Conservation (phyloP, 352 stramenopile genomes). For the Globisporangium nagaii region DNA sequence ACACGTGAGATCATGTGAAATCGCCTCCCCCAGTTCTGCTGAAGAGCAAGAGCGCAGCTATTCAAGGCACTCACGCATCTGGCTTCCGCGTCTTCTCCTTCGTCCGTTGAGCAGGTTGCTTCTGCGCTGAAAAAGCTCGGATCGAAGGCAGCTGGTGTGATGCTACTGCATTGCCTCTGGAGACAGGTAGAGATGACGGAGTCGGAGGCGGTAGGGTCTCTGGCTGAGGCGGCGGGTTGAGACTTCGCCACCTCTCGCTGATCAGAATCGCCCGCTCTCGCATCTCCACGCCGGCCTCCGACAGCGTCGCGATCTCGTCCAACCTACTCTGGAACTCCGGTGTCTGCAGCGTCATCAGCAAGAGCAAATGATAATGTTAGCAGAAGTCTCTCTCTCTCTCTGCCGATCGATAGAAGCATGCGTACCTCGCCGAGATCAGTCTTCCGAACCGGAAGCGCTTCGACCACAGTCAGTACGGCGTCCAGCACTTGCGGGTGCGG, state of each 20-base stretch:
- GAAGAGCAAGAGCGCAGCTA: too few relatives aligned
- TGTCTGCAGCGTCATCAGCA: slow-evolving; percentile 14
- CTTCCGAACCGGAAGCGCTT: slow-evolving; percentile 53
- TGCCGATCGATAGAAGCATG: too few relatives aligned
- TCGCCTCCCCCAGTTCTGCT: too few relatives aligned
- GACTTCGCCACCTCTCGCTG: slow-evolving; percentile 29
- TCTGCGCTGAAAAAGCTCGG: slow-evolving; percentile 34
- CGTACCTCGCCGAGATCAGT: slow-evolving; percentile 56
- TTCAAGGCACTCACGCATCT: slow-evolving; percentile 38
- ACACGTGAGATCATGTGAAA: not conserved
- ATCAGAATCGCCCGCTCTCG: slow-evolving; percentile 34
- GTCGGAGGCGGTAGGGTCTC: slow-evolving; percentile 6
- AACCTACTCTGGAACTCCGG: slow-evolving; percentile 26
- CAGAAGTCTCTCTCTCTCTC: too few relatives aligned
- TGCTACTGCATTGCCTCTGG: slow-evolving; percentile 1
- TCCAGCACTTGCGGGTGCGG: slow-evolving; percentile 69
- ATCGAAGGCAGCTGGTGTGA: slow-evolving; percentile 31
- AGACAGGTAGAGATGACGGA: slow-evolving; percentile 12
- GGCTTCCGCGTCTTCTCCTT: slow-evolving; percentile 40
- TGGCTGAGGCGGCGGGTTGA: slow-evolving; percentile 29
- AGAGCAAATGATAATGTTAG: not conserved
- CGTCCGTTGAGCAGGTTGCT: slow-evolving; percentile 18
- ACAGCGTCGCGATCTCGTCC: slow-evolving; percentile 24
- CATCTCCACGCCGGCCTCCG: slow-evolving; percentile 26
- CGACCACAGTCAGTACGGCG: slow-evolving; percentile 39